Percentiles rank a stretch among this genome's conserved stretches.
phyloP scores from a whole-genome alignment of 176 grass and related monocot genomes.

The Stipa capillata region DNA sequence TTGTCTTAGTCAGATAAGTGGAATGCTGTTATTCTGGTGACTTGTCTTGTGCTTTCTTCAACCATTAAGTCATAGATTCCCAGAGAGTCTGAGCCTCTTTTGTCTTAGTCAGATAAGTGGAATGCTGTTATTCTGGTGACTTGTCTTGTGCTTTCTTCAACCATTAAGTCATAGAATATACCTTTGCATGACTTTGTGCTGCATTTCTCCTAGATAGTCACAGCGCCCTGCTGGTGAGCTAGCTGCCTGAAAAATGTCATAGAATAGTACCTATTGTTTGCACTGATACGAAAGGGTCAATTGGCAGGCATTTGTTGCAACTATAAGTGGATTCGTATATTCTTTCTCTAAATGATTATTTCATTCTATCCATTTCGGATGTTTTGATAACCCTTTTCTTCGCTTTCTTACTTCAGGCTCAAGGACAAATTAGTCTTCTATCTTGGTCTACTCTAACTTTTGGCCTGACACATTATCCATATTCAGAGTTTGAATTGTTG shows the following conservation, averaged over 20 bases:
- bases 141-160: neutral
- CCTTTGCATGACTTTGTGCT: neutral
- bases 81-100: neutral
- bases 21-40: neutral
- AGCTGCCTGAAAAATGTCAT: neutral
- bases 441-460: conserved; percentile 67
- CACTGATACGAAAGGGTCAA: neutral
- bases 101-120: neutral
- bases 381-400: neutral
- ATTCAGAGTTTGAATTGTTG: conserved; percentile 89
- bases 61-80: neutral
- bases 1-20: neutral
- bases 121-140: neutral
- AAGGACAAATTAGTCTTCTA: conserved; percentile 76
- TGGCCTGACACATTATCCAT: conserved; percentile 87
- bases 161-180: neutral
- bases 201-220: conserved; percentile 4
- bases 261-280: conserved; percentile 2
- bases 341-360: conserved; percentile 15
- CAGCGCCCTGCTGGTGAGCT: neutral
- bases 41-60: neutral
- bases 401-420: conserved; percentile 52
- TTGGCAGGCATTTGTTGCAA: neutral
- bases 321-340: neutral
- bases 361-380: neutral